Conservation (phyloP, 2,329 filamentous ascomycete genomes). For the Lasiodiplodia theobromae region DNA sequence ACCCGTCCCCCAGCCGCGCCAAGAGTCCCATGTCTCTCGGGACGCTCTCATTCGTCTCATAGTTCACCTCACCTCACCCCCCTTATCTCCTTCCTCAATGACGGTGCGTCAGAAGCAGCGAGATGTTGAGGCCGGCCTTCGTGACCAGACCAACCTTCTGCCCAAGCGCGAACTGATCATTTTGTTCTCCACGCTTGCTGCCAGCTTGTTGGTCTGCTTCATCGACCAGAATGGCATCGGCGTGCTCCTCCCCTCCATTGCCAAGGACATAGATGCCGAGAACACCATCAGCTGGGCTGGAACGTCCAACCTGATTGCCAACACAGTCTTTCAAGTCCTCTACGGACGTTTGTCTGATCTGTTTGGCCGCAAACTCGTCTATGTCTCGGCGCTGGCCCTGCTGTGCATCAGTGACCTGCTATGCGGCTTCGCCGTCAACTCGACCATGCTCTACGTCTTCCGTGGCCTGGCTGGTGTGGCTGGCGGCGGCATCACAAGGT, state of each 20-base stretch:
- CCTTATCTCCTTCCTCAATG: constrained; percentile 11
- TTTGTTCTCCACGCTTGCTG: constrained; percentile 61
- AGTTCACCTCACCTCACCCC: neutral
- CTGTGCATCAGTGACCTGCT: constrained; percentile 65
- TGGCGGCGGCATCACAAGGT: constrained; percentile 62
- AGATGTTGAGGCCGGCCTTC: constrained; percentile 54
- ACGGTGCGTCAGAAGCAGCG: constrained; percentile 9
- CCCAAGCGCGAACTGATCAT: constrained; percentile 58
- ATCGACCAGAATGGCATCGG: constrained; percentile 66
- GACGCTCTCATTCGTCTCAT: neutral
- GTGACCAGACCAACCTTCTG: constrained; percentile 66
- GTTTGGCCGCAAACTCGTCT: constrained; percentile 66
- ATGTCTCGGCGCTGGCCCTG: constrained; percentile 60
- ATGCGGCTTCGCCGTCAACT: constrained; percentile 64
- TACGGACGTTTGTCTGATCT: constrained; percentile 70
- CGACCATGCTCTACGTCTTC: constrained; percentile 67
- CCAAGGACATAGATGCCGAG: constrained; percentile 46
- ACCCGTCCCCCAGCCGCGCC: neutral
- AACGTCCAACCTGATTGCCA: constrained; percentile 61
- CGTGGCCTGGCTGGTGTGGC: constrained; percentile 68
- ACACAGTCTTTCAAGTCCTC: constrained; percentile 69
- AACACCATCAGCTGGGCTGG: constrained; percentile 65
- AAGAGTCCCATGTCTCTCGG: constrained; percentile 10
- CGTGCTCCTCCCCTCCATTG: constrained; percentile 47
- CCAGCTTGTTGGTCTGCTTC: constrained; percentile 62